A percentile compares a stretch with the other conserved stretches of the same genome.
Evolutionary conservation across 2,329 filamentous ascomycete species (phyloP).

Genomic region (Aspergillus tubingensis): DNA sequence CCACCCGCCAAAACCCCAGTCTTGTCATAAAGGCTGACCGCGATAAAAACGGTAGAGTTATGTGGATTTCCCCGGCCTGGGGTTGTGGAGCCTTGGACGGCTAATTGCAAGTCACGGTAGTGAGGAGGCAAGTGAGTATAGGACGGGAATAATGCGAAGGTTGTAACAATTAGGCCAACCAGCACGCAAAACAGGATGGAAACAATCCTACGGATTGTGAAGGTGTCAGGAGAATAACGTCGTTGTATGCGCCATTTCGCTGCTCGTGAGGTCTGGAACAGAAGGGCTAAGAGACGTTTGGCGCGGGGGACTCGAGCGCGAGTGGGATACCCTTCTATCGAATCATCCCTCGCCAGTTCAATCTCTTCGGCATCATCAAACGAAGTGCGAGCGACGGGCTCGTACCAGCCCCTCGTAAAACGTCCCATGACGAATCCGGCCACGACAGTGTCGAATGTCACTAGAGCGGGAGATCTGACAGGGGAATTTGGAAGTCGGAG

Average conservation of each 20-base stretch:
- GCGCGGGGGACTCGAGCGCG: background rate
- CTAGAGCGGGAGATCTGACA: too few relatives aligned
- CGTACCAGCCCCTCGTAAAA: background rate
- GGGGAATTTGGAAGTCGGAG: too few relatives aligned
- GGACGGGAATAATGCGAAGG: background rate
- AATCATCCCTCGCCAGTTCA: background rate
- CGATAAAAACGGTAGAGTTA: slow-evolving; percentile 70
- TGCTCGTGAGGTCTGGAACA: too few relatives aligned
- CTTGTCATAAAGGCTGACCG: slow-evolving; percentile 69
- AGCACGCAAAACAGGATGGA: too few relatives aligned
- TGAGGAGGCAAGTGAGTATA: background rate
- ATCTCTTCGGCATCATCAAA: background rate
- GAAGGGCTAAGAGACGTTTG: too few relatives aligned
- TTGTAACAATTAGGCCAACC: background rate
- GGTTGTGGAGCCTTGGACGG: background rate
- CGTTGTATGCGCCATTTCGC: too few relatives aligned
- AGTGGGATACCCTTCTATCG: too few relatives aligned
- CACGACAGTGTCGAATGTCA: too few relatives aligned
- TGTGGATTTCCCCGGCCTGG: slow-evolving; percentile 51
- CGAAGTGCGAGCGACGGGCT: background rate
- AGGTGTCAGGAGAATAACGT: too few relatives aligned
- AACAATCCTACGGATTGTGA: background rate
- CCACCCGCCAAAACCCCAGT: slow-evolving; percentile 62
- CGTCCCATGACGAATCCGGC: too few relatives aligned
- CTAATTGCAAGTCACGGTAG: background rate